phyloP scores from a whole-genome alignment of 192 early-diverging fungal species.

The Gonapodya prolifera region DNA sequence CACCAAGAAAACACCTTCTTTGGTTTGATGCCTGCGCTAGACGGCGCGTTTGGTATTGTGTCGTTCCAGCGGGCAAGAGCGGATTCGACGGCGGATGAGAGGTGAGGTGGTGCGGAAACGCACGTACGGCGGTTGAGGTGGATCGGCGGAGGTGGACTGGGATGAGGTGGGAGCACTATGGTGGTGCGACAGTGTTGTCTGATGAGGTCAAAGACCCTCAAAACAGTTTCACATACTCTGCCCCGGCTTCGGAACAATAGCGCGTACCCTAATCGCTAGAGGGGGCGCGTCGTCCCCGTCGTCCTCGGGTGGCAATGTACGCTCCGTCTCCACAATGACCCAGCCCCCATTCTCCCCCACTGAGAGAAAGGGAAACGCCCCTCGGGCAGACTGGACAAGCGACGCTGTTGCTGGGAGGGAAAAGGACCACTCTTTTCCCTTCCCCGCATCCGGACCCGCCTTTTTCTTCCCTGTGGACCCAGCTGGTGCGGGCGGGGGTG shows the following conservation, averaged over 20 bases:
- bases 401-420: neutral
- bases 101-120: neutral
- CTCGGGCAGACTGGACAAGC: neutral
- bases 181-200: neutral
- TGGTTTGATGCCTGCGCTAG: neutral
- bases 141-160: neutral
- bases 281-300: neutral
- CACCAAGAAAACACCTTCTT: neutral
- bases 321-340: neutral
- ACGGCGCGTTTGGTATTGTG: neutral
- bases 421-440: neutral
- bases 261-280: neutral
- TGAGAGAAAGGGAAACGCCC: neutral
- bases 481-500: neutral
- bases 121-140: neutral
- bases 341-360: neutral
- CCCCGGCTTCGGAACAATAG: neutral
- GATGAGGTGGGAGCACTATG: neutral
- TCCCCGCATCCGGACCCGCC: neutral
- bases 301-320: neutral
- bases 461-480: neutral
- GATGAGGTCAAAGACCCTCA: neutral
- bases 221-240: neutral
- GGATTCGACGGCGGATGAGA: neutral
- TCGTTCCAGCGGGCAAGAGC: neutral